Percentiles rank a stretch among this genome's conserved stretches.
These are phyloP conservation scores for Wickerhamiella lipophila DNA, from an alignment of 805 yeast species.

Conservation along the genomic window DNA sequence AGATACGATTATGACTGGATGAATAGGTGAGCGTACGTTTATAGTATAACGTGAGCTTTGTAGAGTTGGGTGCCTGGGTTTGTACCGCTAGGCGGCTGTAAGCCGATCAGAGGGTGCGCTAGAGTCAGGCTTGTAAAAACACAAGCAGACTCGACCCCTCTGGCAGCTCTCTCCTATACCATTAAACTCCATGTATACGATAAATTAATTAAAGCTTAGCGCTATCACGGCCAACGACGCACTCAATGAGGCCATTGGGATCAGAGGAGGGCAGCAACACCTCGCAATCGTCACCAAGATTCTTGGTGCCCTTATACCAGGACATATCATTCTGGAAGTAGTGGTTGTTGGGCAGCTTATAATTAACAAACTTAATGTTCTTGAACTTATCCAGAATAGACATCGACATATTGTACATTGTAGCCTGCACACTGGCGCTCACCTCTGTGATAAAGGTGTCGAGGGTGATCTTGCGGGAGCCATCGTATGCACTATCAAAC, in stretches of 20 bases:
- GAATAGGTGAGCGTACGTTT: neutral
- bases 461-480: conserved; percentile 57
- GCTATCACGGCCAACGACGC: conserved; percentile 57
- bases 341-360: conserved; percentile 82
- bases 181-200: neutral
- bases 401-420: conserved; percentile 85
- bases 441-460: conserved; percentile 71
- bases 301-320: conserved; percentile 69
- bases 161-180: too few species aligned
- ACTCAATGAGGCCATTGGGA: conserved; percentile 85
- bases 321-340: conserved; percentile 66
- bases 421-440: conserved; percentile 92
- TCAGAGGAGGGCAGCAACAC: conserved; percentile 78
- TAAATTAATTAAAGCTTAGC: conserved; percentile 32
- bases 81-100: too few species aligned
- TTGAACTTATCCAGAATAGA: conserved; percentile 50
- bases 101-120: too few species aligned
- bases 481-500: conserved; percentile 52
- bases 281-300: conserved; percentile 50
- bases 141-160: too few species aligned
- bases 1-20: conserved; percentile 1
- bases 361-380: conserved; percentile 51
- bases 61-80: too few species aligned
- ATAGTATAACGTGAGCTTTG: neutral
- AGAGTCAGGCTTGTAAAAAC: too few species aligned